Evolutionary conservation across 345 rosid genomes (phyloP).

Genomic region (Cardamine chenopodiifolia): DNA sequence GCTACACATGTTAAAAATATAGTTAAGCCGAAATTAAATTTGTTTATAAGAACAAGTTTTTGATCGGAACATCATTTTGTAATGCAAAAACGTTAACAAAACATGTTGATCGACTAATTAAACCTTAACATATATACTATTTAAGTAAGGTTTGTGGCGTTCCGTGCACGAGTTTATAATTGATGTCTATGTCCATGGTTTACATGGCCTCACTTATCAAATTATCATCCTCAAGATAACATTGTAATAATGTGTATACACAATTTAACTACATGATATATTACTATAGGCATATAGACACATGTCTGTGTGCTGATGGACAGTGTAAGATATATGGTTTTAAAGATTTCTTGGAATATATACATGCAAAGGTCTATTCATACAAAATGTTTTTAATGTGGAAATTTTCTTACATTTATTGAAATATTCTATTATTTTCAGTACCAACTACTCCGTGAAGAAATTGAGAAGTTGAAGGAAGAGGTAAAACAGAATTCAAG

Average conservation of each 20-base stretch:
- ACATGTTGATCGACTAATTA: background rate
- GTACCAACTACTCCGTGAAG: constrained; percentile 59
- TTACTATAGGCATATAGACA: background rate
- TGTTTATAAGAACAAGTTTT: background rate
- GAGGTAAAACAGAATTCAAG: constrained; percentile 65
- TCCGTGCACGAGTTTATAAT: background rate
- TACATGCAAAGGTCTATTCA: background rate
- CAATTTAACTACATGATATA: background rate
- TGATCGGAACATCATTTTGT: background rate
- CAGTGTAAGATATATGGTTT: constrained; percentile 10
- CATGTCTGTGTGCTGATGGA: background rate
- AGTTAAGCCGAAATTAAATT: background rate
- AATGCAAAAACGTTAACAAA: background rate
- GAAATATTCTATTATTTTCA: constrained; percentile 41
- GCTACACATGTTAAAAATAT: background rate
- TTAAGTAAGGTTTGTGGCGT: background rate
- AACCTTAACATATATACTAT: background rate
- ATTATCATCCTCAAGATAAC: constrained; percentile 5
- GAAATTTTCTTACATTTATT: background rate
- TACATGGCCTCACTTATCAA: constrained; percentile 8
- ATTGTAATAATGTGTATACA: background rate
- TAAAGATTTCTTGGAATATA: constrained; percentile 8
- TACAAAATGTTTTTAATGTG: background rate
- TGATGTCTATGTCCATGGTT: constrained; percentile 4
- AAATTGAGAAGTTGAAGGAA: constrained; percentile 64